Base-by-base conservation (phyloP, 495 filamentous ascomycete genomes). In the Penicillium malachiteum region DNA sequence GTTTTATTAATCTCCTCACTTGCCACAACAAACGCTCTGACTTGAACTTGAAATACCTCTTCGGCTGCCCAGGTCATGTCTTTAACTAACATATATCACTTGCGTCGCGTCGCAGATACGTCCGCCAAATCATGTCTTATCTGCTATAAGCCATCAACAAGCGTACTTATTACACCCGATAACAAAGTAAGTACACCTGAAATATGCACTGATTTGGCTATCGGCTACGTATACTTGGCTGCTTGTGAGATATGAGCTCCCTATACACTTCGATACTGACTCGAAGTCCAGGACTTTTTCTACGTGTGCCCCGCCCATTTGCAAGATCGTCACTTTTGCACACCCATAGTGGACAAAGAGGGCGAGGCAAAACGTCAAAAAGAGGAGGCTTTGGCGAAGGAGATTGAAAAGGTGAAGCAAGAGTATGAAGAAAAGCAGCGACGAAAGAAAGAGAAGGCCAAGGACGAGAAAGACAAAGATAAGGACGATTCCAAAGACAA, bases 81-180 rank as follows among this genome's bases (percentile, higher is more conserved):
- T 18, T 81, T 96, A 38, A 81, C 83, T 18, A 98, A 98, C 65
- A 71, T 87, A 26, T 98, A 91, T 73, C 85, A 92, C 57, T 86
- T 92, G 54, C 90, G 95, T 44, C 89, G 83, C 55, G 94, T 98
- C 45, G 92, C 94, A 18, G 91, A 96, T 46, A 84, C 87, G 39
- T 81, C 83, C 9, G 80, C 87, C 5, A 96, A 90, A 69, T 78
- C 90, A 42, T 98, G 94, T 71, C 83, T 87, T 65, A 84, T 98
- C 56, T 98, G 94, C 77, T 92, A 86, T 78, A 96, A 94, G 69
- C 87, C 89, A 5, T 91, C 87, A 44, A 83, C 86, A 7, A 91
- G 84, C 63, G 94, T 97, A 21, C 77, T 98, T 54, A 87, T 96
- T 56, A 96, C 91, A 2, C 81, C 90, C 0, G 91, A 96, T 63